Evolutionary conservation across 2,329 filamentous ascomycete genomes (phyloP), one percentile per base, ranked within the genome.

Genomic region (Colletotrichum sp.): DNA sequence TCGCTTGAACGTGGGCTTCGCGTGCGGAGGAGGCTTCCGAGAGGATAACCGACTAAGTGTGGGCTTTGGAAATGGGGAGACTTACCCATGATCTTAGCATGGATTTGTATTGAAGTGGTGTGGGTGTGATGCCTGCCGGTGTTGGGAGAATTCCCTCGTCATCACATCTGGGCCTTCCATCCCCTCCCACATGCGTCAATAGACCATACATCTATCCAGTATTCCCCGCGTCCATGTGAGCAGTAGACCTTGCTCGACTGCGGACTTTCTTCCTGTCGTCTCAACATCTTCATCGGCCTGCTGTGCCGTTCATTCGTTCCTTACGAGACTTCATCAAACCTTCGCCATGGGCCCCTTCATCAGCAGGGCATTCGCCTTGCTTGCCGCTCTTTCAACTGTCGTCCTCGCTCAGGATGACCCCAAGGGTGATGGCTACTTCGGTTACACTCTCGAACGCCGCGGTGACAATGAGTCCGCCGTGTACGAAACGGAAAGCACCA

Each of bases 401-500:
- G 83, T 82, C 63, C 82, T 80, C 67, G 84, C 83, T 3, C 78
- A 78, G 39, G 78, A 80, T 16, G 79, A 81, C 8, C 9, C 75
- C 9, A 62, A 44, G 36, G 68, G 63, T 3, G 84, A 87, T 75
- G 90, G 90, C 76, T 92, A 92, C 80, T 86, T 89, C 18, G 90
- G 90, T 67, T 92, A 92, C 82, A 85, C 86, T 64, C 88, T 92
- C 75, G 83, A 87, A 36, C 84, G 89, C 69, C 85, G 86, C 39
- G 88, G 88, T 66, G 88, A 91, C 79, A 86, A 87, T 8, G 84
- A 88, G 30, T 87, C 89, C 4, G 85, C 86, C 16, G 81, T 87
- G 60, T 92, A 92, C 82, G 89, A 90, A 78, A 92, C 90, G 0
- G 87, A 84, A 59, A 85, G 86, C 78, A 91, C 89, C 1, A 81